These are phyloP conservation scores for Shiraia sp. DNA, from an alignment of 2,329 filamentous ascomycete species.

Conservation along the genomic window DNA sequence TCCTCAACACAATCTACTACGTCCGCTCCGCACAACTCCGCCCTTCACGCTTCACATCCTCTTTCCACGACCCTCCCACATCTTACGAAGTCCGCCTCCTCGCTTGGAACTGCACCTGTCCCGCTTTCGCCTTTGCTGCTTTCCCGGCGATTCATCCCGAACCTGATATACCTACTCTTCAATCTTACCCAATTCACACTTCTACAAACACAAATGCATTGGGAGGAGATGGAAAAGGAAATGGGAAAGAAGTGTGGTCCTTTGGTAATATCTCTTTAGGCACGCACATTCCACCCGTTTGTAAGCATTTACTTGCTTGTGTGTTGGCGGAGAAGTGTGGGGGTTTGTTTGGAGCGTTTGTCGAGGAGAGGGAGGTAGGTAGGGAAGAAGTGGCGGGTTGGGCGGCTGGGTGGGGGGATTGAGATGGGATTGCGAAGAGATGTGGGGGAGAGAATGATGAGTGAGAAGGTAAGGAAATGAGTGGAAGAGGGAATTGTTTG, in stretches of 20 bases:
- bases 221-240: neutral
- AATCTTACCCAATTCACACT: too few species aligned
- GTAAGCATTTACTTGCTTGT: constrained; percentile 90
- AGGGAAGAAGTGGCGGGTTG: constrained; percentile 75
- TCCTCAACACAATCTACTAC: constrained; percentile 55
- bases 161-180: constrained; percentile 4
- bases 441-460: neutral
- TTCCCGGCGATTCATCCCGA: constrained; percentile 52
- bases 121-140: constrained; percentile 75
- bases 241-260: constrained; percentile 10
- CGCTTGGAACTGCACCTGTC: constrained; percentile 90
- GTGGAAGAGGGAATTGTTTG: too few species aligned
- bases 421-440: too few species aligned
- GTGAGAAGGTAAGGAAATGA: too few species aligned
- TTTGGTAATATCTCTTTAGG: constrained; percentile 52
- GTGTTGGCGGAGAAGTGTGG: constrained; percentile 70
- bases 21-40: constrained; percentile 62
- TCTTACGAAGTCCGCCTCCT: constrained; percentile 72
- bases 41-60: constrained; percentile 42
- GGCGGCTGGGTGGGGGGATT: constrained; percentile 49
- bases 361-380: constrained; percentile 59
- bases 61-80: constrained; percentile 29
- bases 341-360: constrained; percentile 58
- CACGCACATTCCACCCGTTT: constrained; percentile 61
- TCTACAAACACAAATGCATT: neutral